Evolutionary conservation across 2,329 filamentous ascomycete genomes (phyloP).

Genomic region (Ophioceras dolichostomum): DNA sequence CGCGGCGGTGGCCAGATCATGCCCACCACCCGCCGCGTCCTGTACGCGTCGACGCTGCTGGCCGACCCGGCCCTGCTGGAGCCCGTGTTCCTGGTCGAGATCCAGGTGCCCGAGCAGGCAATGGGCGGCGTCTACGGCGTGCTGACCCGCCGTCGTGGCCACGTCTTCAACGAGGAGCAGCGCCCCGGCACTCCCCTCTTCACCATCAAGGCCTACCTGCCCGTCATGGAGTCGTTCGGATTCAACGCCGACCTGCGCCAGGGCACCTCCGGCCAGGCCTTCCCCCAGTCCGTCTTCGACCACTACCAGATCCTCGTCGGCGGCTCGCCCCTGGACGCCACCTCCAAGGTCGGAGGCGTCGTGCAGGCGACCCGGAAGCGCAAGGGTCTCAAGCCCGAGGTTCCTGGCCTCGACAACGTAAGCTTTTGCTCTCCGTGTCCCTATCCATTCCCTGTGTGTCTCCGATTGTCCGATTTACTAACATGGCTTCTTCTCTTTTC

Average conservation of each 20-base stretch:
- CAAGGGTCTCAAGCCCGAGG: slow-evolving; percentile 97
- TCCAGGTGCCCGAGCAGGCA: slow-evolving; percentile 94
- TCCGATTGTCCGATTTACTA: slow-evolving; percentile 15
- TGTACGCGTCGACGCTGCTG: slow-evolving; percentile 86
- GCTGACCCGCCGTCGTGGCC: slow-evolving; percentile 92
- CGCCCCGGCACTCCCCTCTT: slow-evolving; percentile 97
- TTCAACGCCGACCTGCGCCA: slow-evolving; percentile 96
- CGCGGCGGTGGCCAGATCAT: slow-evolving; percentile 99
- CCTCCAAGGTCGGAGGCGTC: slow-evolving; percentile 70
- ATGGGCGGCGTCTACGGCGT: slow-evolving; percentile 99
- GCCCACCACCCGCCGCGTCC: slow-evolving; percentile 91
- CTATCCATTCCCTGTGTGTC: background rate
- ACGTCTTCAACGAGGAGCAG: slow-evolving; percentile 98
- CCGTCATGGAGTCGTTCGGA: slow-evolving; percentile 41
- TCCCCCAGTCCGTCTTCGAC: slow-evolving; percentile 98
- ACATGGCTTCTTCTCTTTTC: slow-evolving; percentile 21
- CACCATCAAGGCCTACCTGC: slow-evolving; percentile 56
- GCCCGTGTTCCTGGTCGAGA: slow-evolving; percentile 98
- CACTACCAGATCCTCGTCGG: slow-evolving; percentile 96
- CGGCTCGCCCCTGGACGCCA: slow-evolving; percentile 78
- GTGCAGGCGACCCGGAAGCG: slow-evolving; percentile 91
- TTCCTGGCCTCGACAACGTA: slow-evolving; percentile 91
- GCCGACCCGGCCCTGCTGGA: slow-evolving; percentile 86
- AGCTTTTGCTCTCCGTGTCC: slow-evolving; percentile 31
- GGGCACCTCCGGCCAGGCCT: slow-evolving; percentile 91